Evolutionary conservation across 768 basidiomycete species (phyloP), one percentile per base, ranked within the genome.

Genomic region (Amanita pallidorosea): DNA sequence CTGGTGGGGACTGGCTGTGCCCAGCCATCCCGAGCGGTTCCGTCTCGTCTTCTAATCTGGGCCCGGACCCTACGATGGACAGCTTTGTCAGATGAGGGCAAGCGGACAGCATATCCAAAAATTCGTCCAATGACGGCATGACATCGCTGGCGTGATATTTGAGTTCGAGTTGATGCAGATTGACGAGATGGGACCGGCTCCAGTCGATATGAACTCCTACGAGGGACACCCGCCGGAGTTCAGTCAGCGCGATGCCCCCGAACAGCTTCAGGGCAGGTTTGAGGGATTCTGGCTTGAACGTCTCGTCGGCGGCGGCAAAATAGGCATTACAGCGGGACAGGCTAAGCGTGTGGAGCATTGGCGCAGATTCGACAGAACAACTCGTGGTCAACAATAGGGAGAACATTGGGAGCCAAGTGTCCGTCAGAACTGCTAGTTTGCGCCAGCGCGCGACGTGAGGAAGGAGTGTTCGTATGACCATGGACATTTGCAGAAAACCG

Each of bases 121-220:
- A 81, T 47, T 79, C 69, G 0, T 60, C 54, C 43, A 77, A 56
- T 5, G 68, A 70, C 1, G 81, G 81, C 65, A 74, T 71, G n/a
- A 82, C 76, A 36, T 79, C 74, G 35, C 58, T 65, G 1, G 81
- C 72, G 15, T 79, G 77, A 55, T 77, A 83, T 54, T 71, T 77
- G 57, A 82, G 63, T 54, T 78, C 74, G 33, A 82, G 63, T 23
- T 63, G 66, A 17, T 65, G 64, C 13, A 83, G 70, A 51, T 70
- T 68, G 5, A 56, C 58, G 45, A 81, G 61, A 9, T 67, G 57
- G 6, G 70, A 68, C 9, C 49, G 56, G 2, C 62, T 41, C 80
- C 81, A 83, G 48, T 79, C 70, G 45, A 81, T 60, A 55, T 82
- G 81, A 15, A 80, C 79, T 0, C 81, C 81, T 2, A 73, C 70